These are phyloP conservation scores for Ensete ventricosum DNA, from an alignment of 176 grass and related monocot species.

Conservation along the genomic window DNA sequence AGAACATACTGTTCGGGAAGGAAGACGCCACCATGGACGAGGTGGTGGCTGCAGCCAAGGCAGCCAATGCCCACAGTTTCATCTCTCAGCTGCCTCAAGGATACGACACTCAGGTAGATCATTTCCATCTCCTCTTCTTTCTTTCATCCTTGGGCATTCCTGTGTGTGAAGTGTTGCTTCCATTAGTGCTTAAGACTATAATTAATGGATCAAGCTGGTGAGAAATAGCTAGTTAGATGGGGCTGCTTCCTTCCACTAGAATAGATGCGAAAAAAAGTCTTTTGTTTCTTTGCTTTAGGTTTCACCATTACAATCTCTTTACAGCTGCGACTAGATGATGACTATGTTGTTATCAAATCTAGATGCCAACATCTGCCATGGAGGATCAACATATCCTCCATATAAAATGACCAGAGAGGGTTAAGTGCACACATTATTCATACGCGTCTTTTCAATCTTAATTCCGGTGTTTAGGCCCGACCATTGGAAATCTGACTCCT, in stretches of 20 bases:
- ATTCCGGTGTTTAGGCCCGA: too few species aligned
- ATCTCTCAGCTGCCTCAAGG: constrained; percentile 85
- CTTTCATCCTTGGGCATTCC: neutral
- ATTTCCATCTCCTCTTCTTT: neutral
- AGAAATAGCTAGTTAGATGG: too few species aligned
- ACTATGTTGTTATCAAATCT: neutral
- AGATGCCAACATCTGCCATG: neutral
- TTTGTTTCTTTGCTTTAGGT: neutral
- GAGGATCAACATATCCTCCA: neutral
- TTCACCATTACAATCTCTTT: neutral
- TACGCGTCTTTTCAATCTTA: neutral
- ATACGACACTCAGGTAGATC: constrained; percentile 78
- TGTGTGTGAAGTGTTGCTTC: too few species aligned
- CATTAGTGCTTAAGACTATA: too few species aligned
- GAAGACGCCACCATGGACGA: constrained; percentile 81
- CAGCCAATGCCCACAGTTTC: constrained; percentile 93
- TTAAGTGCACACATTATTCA: neutral
- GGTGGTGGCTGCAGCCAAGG: constrained; percentile 53
- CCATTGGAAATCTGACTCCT: too few species aligned
- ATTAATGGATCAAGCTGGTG: too few species aligned
- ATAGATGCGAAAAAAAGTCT: neutral
- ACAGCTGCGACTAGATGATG: neutral
- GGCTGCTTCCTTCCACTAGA: neutral
- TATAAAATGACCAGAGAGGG: neutral
- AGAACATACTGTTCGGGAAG: constrained; percentile 94